Evolutionary conservation across 805 yeast genomes (phyloP).

Genomic region (Candida montana): DNA sequence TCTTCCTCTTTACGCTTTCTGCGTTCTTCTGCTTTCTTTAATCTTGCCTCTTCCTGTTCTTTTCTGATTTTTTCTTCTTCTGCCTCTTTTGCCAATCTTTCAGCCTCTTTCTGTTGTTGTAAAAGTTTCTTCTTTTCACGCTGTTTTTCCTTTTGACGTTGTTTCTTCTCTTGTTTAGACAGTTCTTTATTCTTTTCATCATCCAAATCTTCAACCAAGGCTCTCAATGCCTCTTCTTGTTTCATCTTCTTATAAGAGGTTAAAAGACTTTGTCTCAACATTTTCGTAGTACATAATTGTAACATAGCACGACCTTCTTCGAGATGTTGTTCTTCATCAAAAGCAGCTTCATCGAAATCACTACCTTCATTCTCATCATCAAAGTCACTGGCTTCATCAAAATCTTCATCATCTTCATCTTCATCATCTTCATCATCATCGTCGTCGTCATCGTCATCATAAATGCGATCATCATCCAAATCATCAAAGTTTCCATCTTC

Average conservation of each 20-base stretch:
- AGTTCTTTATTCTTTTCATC: constrained; percentile 61
- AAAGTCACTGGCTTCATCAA: constrained; percentile 30
- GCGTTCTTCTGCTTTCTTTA: constrained; percentile 40
- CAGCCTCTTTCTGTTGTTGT: constrained; percentile 53
- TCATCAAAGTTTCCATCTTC: constrained; percentile 22
- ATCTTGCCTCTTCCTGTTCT: constrained; percentile 31
- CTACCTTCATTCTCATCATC: constrained; percentile 38
- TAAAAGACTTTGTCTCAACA: constrained; percentile 68
- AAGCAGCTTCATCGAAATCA: constrained; percentile 29
- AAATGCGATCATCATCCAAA: constrained; percentile 13
- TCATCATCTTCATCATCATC: too few relatives aligned
- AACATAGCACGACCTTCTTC: constrained; percentile 78
- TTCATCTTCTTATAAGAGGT: constrained; percentile 74
- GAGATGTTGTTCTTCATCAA: constrained; percentile 60
- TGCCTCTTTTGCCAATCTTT: constrained; percentile 38
- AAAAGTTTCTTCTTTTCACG: constrained; percentile 62
- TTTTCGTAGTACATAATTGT: constrained; percentile 72
- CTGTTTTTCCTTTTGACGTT: constrained; percentile 51
- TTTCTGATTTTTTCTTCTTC: constrained; percentile 34
- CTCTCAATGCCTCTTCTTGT: constrained; percentile 66
- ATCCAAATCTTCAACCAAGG: constrained; percentile 62
- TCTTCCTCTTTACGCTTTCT: constrained; percentile 33
- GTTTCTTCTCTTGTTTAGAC: constrained; percentile 62
- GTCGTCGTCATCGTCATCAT: constrained; percentile 19
- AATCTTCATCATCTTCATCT: constrained; percentile 14